Evolutionary conservation across 75 land plant genomes (phyloP), one percentile per base, ranked within the genome.

Genomic region (Ceratopteris richardii): DNA sequence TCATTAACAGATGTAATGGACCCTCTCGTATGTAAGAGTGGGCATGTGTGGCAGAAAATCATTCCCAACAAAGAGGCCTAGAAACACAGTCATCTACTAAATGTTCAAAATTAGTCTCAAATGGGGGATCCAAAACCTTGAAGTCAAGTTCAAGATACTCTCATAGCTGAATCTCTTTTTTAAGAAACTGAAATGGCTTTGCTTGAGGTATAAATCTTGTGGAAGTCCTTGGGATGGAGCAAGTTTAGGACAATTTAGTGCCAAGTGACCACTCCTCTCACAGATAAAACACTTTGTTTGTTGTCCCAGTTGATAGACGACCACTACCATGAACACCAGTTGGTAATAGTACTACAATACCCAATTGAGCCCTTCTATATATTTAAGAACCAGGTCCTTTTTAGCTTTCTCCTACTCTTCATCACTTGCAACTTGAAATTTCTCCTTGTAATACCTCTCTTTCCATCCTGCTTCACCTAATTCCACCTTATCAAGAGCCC

Each of bases 31-130:
- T 95, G 68, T 95, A 33, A 95, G 61, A 17, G 99, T 95, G 2
- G 99, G 99, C 99, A 89, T 89, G 67, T 95, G 99, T 1, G 99
- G 99, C 29, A 95, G 86, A 67, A 95, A 95, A 63, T 95, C 99
- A 84, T 95, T 95, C 41, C 99, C 99, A 60, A 95, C 96, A 73
- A 89, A 95, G 72, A 95, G 90, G 57, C 99, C 89, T 72, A 95
- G 76, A 65, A 95, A 95, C 47, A 95, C 81, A 95, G 67, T 95
- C 99, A 71, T 95, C 99, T 44, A 95, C 77, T 44, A 90, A 70
- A 42, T 84, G 75, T 53, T 95, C 99, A 64, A 95, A 73, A 44
- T 95, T 91, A 36, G 82, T 62, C 65, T 77, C 63, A 56, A 82
- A 79, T n/a, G 83, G 88, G 51, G 79, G 77, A 57, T 86, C 77